Conservation (phyloP, 2,329 filamentous ascomycete species). For the Penicillium vulpinum region DNA sequence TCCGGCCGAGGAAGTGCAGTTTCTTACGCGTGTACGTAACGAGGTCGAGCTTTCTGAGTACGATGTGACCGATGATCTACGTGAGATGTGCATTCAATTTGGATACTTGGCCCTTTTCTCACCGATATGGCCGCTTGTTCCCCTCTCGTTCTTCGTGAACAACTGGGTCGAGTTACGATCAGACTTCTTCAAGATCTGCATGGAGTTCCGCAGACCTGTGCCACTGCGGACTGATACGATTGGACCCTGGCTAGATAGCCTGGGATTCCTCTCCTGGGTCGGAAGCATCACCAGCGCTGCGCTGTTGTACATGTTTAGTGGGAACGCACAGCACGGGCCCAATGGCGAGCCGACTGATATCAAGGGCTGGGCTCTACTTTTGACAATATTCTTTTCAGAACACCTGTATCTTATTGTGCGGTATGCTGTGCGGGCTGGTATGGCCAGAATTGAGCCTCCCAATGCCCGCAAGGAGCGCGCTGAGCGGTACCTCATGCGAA, state of each 20-base stretch:
- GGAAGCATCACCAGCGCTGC: slow-evolving; percentile 86
- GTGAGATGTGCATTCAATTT: slow-evolving; percentile 91
- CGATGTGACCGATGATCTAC: slow-evolving; percentile 85
- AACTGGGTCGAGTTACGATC: slow-evolving; percentile 95
- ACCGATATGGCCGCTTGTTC: slow-evolving; percentile 88
- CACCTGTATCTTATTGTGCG: slow-evolving; percentile 84
- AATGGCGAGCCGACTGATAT: slow-evolving; percentile 58
- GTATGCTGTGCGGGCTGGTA: slow-evolving; percentile 67
- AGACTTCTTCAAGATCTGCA: slow-evolving; percentile 92
- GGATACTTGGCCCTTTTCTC: slow-evolving; percentile 92
- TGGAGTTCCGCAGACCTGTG: slow-evolving; percentile 83
- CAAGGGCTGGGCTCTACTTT: slow-evolving; percentile 74
- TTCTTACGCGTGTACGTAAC: slow-evolving; percentile 78
- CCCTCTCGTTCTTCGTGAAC: slow-evolving; percentile 86
- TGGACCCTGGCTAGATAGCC: slow-evolving; percentile 85
- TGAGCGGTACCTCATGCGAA: slow-evolving; percentile 77
- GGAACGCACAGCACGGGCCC: slow-evolving; percentile 55
- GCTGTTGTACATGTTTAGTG: slow-evolving; percentile 82
- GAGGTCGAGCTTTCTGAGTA: slow-evolving; percentile 85
- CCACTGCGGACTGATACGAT: slow-evolving; percentile 92
- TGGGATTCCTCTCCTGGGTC: slow-evolving; percentile 90
- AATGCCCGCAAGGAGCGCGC: slow-evolving; percentile 81
- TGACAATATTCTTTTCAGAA: slow-evolving; percentile 82
- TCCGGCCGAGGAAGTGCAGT: slow-evolving; percentile 73
- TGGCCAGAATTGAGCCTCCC: slow-evolving; percentile 80